phyloP scores from a whole-genome alignment of 2,329 filamentous ascomycete species.

The Alternaria brassicae region DNA sequence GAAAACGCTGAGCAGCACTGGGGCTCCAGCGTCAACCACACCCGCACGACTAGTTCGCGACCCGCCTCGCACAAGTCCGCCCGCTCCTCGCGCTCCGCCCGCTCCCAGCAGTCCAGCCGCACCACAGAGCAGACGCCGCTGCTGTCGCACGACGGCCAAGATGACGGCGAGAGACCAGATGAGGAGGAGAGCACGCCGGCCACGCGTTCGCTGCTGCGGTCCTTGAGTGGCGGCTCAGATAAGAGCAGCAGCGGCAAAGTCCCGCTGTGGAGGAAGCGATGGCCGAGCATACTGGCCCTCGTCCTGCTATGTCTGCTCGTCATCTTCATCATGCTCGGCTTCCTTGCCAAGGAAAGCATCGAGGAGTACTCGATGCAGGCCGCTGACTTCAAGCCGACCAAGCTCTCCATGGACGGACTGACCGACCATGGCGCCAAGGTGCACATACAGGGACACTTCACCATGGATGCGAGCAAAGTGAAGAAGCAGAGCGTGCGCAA shows the following conservation, averaged over 20 bases:
- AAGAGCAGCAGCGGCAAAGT: slow-evolving; percentile 30
- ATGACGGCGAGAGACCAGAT: slow-evolving; percentile 31
- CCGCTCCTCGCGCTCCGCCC: slow-evolving; percentile 43
- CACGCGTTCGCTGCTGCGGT: slow-evolving; percentile 47
- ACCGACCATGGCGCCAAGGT: slow-evolving; percentile 79
- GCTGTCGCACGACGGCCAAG: slow-evolving; percentile 39
- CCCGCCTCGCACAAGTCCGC: slow-evolving; percentile 48
- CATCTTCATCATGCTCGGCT: slow-evolving; percentile 79
- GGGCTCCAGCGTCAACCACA: slow-evolving; percentile 34
- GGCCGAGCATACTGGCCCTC: slow-evolving; percentile 82
- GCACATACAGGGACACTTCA: slow-evolving; percentile 81
- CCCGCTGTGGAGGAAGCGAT: slow-evolving; percentile 60
- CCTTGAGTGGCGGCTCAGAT: slow-evolving; percentile 37
- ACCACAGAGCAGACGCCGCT: slow-evolving; percentile 53
- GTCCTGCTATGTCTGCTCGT: slow-evolving; percentile 67
- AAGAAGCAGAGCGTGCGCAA: slow-evolving; percentile 73
- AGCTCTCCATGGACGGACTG: slow-evolving; percentile 84
- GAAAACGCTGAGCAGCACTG: slow-evolving; percentile 44
- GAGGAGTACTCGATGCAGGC: slow-evolving; percentile 88
- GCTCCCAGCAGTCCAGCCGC: slow-evolving; percentile 40
- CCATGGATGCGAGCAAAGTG: slow-evolving; percentile 79
- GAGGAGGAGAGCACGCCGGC: slow-evolving; percentile 39
- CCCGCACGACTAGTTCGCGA: slow-evolving; percentile 47
- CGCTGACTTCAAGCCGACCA: slow-evolving; percentile 80
- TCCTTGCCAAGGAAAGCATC: slow-evolving; percentile 79